phyloP scores from a whole-genome alignment of 1,284 basidiomycete species.

The Fomitopsis betulina region DNA sequence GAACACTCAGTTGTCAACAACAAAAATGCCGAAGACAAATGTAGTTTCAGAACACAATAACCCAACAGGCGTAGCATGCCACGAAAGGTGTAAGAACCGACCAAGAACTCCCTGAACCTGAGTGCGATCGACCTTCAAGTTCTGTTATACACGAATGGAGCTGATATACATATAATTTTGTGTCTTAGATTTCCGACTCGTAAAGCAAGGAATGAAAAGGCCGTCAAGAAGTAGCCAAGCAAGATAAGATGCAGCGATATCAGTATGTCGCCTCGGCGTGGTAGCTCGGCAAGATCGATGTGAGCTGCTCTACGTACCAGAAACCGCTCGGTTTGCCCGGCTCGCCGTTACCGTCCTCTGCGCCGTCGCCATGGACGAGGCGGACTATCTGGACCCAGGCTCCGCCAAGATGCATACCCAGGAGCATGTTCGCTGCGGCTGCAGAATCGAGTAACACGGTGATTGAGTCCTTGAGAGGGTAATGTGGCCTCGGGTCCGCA shows the following conservation, averaged over 20 bases:
- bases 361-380: conserved; percentile 19
- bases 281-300: conserved; percentile 22
- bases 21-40: no score
- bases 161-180: no score
- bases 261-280: conserved; percentile 19
- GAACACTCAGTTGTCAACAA: no score
- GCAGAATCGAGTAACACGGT: conserved; percentile 46
- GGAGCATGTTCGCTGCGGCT: conserved; percentile 35
- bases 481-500: conserved; percentile 27
- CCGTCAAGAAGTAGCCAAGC: not conserved
- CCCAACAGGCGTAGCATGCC: no score
- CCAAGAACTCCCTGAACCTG: no score
- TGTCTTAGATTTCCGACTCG: no score
- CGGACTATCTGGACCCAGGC: conserved; percentile 60
- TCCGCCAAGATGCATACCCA: conserved; percentile 53
- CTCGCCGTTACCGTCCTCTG: conserved; percentile 15
- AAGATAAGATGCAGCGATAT: not conserved
- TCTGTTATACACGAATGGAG: no score
- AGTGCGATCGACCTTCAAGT: no score
- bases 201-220: not conserved
- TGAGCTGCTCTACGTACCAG: conserved; percentile 29
- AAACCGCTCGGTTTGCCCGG: conserved; percentile 21
- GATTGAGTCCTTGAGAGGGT: conserved; percentile 50
- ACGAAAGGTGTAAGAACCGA: no score
- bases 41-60: no score